These are phyloP conservation scores for Pythium graminicola DNA, from an alignment of 352 stramenopile species.

Conservation along the genomic window DNA sequence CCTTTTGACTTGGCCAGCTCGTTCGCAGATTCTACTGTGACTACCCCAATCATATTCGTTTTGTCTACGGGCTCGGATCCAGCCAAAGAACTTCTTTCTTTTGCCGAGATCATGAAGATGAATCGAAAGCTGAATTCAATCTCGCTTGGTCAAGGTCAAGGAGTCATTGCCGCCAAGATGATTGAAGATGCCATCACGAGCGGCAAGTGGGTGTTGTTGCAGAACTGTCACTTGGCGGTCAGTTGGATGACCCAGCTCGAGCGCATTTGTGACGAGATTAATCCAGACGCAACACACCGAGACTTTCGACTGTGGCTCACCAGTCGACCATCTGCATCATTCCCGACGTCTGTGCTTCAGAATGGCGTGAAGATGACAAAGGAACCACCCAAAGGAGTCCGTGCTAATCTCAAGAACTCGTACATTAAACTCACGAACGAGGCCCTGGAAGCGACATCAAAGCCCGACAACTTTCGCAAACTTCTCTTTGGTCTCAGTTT, in stretches of 20 bases:
- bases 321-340: constrained; percentile 72
- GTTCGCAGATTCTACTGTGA: constrained; percentile 86
- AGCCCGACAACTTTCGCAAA: constrained; percentile 89
- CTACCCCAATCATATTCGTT: constrained; percentile 92
- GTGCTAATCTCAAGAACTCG: constrained; percentile 90
- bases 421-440: constrained; percentile 93
- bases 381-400: constrained; percentile 91
- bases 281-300: constrained; percentile 67
- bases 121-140: constrained; percentile 89
- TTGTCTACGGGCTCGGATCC: constrained; percentile 91
- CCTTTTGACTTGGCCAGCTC: constrained; percentile 89
- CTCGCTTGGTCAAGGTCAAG: constrained; percentile 91
- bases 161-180: constrained; percentile 85
- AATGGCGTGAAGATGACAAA: constrained; percentile 97
- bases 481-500: constrained; percentile 91
- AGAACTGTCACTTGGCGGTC: constrained; percentile 94
- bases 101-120: constrained; percentile 81
- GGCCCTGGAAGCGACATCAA: constrained; percentile 75
- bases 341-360: constrained; percentile 91
- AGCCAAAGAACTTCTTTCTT: constrained; percentile 89
- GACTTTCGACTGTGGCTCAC: constrained; percentile 96
- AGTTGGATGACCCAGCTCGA: constrained; percentile 95
- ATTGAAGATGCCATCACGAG: constrained; percentile 84
- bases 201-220: constrained; percentile 92
- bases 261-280: constrained; percentile 90